Percentiles rank a stretch among this genome's conserved stretches.
phyloP scores from a whole-genome alignment of 331 rosid species.

The Malus hybrid region DNA sequence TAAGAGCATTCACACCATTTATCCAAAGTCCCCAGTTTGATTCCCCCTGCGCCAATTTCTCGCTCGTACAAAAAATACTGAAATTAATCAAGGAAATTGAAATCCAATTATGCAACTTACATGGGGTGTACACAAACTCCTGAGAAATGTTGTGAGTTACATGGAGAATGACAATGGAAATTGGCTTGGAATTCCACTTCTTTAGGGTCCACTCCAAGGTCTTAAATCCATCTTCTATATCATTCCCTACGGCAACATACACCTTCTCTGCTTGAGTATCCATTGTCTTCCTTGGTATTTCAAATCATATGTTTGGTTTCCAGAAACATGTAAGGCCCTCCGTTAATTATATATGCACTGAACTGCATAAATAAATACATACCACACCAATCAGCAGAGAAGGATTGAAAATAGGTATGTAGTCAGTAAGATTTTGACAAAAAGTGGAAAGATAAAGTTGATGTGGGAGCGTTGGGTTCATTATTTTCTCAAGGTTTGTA shows the following conservation, averaged over 20 bases:
- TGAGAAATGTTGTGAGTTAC: slow-evolving; percentile 25
- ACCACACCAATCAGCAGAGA: neutral
- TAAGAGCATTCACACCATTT: too few species aligned
- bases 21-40: too few species aligned
- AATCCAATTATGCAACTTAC: slow-evolving; percentile 16
- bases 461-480: neutral
- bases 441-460: neutral
- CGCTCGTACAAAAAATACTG: too few species aligned
- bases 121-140: slow-evolving; percentile 74
- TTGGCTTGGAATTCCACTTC: slow-evolving; percentile 65
- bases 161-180: slow-evolving; percentile 66
- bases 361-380: neutral
- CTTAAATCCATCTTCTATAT: slow-evolving; percentile 64
- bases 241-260: slow-evolving; percentile 71
- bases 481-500: neutral
- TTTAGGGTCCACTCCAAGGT: slow-evolving; percentile 72
- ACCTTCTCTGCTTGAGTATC: slow-evolving; percentile 41
- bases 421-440: neutral
- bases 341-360: neutral
- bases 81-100: neutral
- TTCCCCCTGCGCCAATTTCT: too few species aligned
- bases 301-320: neutral
- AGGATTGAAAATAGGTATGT: neutral
- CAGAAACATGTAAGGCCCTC: neutral
- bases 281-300: slow-evolving; percentile 21